These are phyloP conservation scores for Oleoguttula mirabilis DNA, from an alignment of 495 filamentous ascomycete species.

Conservation along the genomic window DNA sequence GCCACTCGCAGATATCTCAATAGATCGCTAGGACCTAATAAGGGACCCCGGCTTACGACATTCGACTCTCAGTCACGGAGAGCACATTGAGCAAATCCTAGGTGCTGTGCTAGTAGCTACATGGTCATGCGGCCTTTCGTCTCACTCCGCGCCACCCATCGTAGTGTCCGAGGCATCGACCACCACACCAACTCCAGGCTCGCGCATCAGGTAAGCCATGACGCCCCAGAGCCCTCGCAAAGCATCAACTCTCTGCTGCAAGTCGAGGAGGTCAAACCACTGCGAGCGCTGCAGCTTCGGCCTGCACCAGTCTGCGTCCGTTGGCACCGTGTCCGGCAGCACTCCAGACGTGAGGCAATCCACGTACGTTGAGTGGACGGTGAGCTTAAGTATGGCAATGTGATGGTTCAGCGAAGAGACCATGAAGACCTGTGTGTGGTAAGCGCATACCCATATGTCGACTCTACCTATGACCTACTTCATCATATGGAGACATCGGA, in stretches of 20 bases:
- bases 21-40: too few relatives aligned
- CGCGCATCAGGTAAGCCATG: conserved; percentile 43
- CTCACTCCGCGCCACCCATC: too few relatives aligned
- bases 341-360: conserved; percentile 35
- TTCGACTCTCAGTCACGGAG: too few relatives aligned
- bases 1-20: too few relatives aligned
- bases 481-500: conserved; percentile 37
- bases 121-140: too few relatives aligned
- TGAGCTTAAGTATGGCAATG: conserved; percentile 58
- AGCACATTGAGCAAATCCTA: too few relatives aligned
- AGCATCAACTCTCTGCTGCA: conserved; percentile 55
- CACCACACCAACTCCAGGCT: too few relatives aligned
- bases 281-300: conserved; percentile 49
- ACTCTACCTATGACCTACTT: conserved; percentile 39
- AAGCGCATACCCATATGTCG: neutral
- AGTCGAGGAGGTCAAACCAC: conserved; percentile 69
- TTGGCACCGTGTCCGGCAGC: conserved; percentile 15
- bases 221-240: conserved; percentile 65
- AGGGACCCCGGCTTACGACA: too few relatives aligned
- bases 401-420: conserved; percentile 76
- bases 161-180: too few relatives aligned
- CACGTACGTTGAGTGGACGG: conserved; percentile 56
- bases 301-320: conserved; percentile 13
- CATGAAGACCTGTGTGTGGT: conserved; percentile 57
- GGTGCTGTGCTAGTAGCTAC: too few relatives aligned